These are phyloP conservation scores for Exophiala oligosperma DNA, from an alignment of 2,329 filamentous ascomycete genomes.

Conservation along the genomic window DNA sequence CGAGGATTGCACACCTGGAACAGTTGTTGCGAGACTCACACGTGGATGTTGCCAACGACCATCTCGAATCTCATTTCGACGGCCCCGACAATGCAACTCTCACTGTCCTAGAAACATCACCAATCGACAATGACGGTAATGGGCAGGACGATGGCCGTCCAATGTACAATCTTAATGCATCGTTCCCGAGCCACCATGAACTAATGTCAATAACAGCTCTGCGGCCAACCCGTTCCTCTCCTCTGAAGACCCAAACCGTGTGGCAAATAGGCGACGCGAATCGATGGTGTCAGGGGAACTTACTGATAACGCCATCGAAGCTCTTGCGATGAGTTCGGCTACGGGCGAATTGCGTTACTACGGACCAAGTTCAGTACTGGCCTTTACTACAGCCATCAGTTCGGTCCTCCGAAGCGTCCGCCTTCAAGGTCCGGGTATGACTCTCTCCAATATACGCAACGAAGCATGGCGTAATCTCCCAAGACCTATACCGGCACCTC, in stretches of 20 bases:
- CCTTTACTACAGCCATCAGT: constrained; percentile 19
- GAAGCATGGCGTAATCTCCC: background rate
- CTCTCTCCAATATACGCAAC: background rate
- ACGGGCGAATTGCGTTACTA: constrained; percentile 40
- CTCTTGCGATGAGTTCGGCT: constrained; percentile 8
- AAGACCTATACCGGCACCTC: constrained; percentile 21
- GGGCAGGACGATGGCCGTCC: background rate
- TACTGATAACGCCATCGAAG: too few species aligned
- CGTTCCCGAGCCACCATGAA: too few species aligned
- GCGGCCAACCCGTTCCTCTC: too few species aligned
- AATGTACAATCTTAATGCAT: too few species aligned
- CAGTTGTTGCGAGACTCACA: background rate
- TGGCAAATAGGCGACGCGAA: too few species aligned
- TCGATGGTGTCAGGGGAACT: too few species aligned
- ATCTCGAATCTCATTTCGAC: background rate
- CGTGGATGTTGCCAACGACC: constrained; percentile 2
- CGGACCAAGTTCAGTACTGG: constrained; percentile 38
- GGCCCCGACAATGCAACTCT: too few species aligned
- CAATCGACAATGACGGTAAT: background rate
- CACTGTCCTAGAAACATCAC: background rate
- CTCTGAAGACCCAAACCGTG: too few species aligned
- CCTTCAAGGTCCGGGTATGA: background rate
- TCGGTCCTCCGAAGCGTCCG: constrained; percentile 19
- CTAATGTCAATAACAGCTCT: too few species aligned
- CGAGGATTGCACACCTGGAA: constrained; percentile 9